Percentiles rank a stretch among this genome's conserved stretches.
Evolutionary conservation across 495 filamentous ascomycete genomes (phyloP).

Genomic region (Annulohypoxylon maeteangense): DNA sequence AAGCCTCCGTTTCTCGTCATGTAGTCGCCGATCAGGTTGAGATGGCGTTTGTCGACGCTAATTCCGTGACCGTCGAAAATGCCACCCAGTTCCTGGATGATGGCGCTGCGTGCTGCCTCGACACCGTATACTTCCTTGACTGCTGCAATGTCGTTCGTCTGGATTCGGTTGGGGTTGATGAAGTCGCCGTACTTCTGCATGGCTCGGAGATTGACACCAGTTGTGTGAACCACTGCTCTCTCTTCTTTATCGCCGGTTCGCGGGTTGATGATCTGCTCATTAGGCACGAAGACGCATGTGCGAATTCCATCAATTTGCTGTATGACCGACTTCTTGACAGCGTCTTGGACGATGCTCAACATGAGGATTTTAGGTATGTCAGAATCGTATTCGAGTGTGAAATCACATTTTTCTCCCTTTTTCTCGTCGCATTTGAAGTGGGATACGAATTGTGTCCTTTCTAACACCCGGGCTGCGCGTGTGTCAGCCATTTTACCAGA

Average conservation of each 20-base stretch:
- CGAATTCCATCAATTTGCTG: conserved; percentile 83
- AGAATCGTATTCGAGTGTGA: conserved; percentile 85
- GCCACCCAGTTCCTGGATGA: conserved; percentile 84
- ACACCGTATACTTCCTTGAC: conserved; percentile 90
- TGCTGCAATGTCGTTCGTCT: conserved; percentile 91
- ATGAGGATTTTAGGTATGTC: conserved; percentile 90
- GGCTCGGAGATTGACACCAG: conserved; percentile 87
- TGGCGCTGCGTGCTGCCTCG: conserved; percentile 86
- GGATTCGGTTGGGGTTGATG: conserved; percentile 86
- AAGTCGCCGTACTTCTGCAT: conserved; percentile 88
- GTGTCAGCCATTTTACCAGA: conserved; percentile 54
- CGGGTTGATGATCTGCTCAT: conserved; percentile 67
- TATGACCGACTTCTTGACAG: conserved; percentile 79
- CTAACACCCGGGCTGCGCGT: conserved; percentile 74
- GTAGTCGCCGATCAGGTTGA: conserved; percentile 95
- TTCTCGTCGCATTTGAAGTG: conserved; percentile 83
- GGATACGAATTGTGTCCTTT: conserved; percentile 70
- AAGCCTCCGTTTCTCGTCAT: conserved; percentile 94
- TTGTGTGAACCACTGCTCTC: conserved; percentile 73
- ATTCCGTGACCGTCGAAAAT: conserved; percentile 96
- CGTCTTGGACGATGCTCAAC: conserved; percentile 85
- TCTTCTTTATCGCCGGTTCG: conserved; percentile 57
- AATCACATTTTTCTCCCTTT: conserved; percentile 76
- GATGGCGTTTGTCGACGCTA: conserved; percentile 87
- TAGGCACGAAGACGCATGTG: conserved; percentile 73